Conservation (phyloP, 208 protist species). For the Acanthamoeba royreba region DNA sequence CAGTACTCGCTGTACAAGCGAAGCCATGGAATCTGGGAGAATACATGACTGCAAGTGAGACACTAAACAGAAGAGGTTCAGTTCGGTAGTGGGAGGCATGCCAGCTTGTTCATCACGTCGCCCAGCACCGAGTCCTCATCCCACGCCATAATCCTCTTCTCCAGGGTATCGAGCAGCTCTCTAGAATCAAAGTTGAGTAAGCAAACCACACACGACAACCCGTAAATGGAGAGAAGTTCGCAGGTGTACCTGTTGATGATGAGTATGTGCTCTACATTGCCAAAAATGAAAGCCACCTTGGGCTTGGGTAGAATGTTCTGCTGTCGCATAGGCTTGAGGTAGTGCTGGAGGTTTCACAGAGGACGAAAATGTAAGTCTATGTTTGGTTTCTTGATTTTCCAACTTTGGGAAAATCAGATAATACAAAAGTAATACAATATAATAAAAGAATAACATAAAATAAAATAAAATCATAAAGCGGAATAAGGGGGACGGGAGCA, state of each 20-base stretch:
- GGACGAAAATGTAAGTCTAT: too few species aligned
- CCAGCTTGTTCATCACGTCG: conserved; percentile 49
- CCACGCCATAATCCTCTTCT: background rate
- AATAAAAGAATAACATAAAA: background rate
- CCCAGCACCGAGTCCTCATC: background rate
- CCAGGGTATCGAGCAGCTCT: conserved; percentile 2
- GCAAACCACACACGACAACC: background rate
- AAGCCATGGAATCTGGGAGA: background rate
- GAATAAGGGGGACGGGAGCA: background rate
- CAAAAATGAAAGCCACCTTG: conserved; percentile 36
- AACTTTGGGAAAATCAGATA: background rate
- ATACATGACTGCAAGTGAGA: background rate
- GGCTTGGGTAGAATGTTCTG: background rate
- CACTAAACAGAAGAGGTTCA: background rate
- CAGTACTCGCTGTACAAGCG: conserved; percentile 23
- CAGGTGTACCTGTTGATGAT: conserved; percentile 18
- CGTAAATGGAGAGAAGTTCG: background rate
- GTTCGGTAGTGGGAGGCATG: background rate
- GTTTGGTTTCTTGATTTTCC: background rate
- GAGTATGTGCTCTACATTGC: conserved; percentile 29
- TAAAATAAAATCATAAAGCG: background rate
- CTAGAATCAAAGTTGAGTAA: background rate
- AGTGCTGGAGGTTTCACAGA: background rate
- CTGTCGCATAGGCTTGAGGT: conserved; percentile 34
- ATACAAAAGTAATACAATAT: background rate